A percentile compares a stretch with the other conserved stretches of the same genome.
These are phyloP conservation scores for Cladophialophora carrionii DNA, from an alignment of 2,329 filamentous ascomycete genomes.

Conservation along the genomic window DNA sequence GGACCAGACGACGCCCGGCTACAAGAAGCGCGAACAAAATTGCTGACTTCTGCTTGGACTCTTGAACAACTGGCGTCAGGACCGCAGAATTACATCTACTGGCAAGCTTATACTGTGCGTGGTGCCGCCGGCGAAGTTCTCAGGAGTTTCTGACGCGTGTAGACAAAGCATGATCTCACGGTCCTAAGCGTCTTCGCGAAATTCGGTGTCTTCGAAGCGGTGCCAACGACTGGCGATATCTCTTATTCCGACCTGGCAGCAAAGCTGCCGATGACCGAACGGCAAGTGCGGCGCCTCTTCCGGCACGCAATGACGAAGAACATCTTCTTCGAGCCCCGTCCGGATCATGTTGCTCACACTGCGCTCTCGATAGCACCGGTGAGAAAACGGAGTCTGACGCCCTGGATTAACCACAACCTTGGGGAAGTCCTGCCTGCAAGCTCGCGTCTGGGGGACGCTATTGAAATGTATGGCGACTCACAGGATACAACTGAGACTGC, in stretches of 20 bases:
- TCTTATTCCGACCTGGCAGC: conserved; percentile 40
- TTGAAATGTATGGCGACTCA: conserved; percentile 33
- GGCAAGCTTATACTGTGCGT: conserved; percentile 13
- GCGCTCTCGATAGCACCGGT: conserved; percentile 56
- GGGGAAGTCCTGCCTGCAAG: conserved; percentile 33
- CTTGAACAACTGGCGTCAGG: conserved; percentile 8
- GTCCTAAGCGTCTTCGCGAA: conserved; percentile 41
- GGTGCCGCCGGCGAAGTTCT: neutral
- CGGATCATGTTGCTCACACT: conserved; percentile 59
- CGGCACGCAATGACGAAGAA: conserved; percentile 61
- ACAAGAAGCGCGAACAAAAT: conserved; percentile 14
- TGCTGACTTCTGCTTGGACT: conserved; percentile 12
- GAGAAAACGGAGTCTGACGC: conserved; percentile 40
- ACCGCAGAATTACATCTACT: conserved; percentile 13
- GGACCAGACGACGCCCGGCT: neutral
- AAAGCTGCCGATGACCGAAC: conserved; percentile 23
- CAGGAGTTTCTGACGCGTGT: neutral
- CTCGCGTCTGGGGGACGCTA: conserved; percentile 35
- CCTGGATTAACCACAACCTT: conserved; percentile 60
- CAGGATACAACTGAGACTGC: conserved; percentile 33
- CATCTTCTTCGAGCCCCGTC: conserved; percentile 59
- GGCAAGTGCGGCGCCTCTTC: conserved; percentile 13
- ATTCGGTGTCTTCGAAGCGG: conserved; percentile 41
- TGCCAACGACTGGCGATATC: conserved; percentile 39
- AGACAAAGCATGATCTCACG: conserved; percentile 35